Base-by-base conservation (phyloP, 2,329 filamentous ascomycete genomes). In the Hypomyces rosellus region DNA sequence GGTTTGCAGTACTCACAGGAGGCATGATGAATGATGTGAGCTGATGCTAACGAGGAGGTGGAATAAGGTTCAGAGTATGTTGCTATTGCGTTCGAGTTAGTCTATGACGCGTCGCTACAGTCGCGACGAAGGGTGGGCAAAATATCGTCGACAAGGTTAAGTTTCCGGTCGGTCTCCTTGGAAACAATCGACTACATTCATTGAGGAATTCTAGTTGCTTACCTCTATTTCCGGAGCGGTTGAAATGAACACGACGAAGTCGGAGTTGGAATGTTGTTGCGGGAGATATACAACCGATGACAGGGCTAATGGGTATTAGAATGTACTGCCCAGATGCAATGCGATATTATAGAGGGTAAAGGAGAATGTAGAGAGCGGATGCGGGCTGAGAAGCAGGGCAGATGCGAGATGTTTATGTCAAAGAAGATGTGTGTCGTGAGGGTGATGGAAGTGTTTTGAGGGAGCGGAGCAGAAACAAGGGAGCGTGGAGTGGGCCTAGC, bases 391-490 rank as follows among this genome's bases (percentile, higher is more conserved):
- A 55, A 48, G 56, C 55, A 54, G 55, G 55, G 57, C 54, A 59
- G 61, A 59, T 57, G 55, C 55, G 63, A 62, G 62, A 52, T 68
- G 64, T 65, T 65, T 65, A 65, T 67, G 63, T 63, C 60, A 49
- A 59, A 55, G 62, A 49, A 55, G 58, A 30, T 30, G 55, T 53
- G 56, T 20, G 55, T 60, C 42, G 62, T 66, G 63, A 67, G 62
- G 64, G 59, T 57, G 59, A 61, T 62, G 62, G 53, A 62, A 60
- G 61, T 68, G 65, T 68, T 67, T 68, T 68, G 63, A 65, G 61
- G 40, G 58, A 65, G 63, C 58, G 61, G 60, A 62, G 60, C 54
- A 57, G 61, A 42, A 38, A 45, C 60, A 63, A 56, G 65, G 57
- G 59, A 60, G 63, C 55, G 54, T 56, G 59, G 56, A 58, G 59